Conservation (phyloP, 345 rosid species). For the Populus pruinosa region DNA sequence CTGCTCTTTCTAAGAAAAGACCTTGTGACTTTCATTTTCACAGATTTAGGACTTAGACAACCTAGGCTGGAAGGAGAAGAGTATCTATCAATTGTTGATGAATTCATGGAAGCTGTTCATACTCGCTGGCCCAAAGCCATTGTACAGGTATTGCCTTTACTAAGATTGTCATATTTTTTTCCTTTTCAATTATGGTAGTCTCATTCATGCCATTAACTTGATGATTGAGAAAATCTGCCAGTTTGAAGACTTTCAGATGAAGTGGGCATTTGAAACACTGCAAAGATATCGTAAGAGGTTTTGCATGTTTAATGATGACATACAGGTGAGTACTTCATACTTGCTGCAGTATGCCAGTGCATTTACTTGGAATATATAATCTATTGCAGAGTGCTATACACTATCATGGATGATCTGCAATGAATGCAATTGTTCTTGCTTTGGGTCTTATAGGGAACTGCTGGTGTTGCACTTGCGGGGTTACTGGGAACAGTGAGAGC, state of each 20-base stretch:
- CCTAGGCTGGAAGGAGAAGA: conserved; percentile 96
- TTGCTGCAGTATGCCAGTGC: conserved; percentile 9
- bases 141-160: conserved; percentile 57
- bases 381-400: conserved; percentile 6
- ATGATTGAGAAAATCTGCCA: conserved; percentile 32
- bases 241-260: conserved; percentile 98
- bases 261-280: conserved; percentile 98
- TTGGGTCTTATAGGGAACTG: conserved; percentile 71
- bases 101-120: conserved; percentile 91
- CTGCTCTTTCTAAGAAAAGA: conserved; percentile 9
- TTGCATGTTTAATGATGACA: conserved; percentile 98
- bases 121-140: conserved; percentile 98
- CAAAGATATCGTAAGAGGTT: conserved; percentile 77
- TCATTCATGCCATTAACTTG: conserved; percentile 22
- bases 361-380: neutral
- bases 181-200: conserved; percentile 14
- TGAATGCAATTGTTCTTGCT: conserved; percentile 14
- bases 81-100: conserved; percentile 80
- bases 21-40: conserved; percentile 24
- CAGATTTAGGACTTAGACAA: conserved; percentile 88
- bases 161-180: conserved; percentile 4
- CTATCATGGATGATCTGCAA: conserved; percentile 7
- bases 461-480: conserved; percentile 99
- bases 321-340: conserved; percentile 57
- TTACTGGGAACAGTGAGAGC: conserved; percentile 89